Percentiles rank a stretch among this genome's conserved stretches.
These are phyloP conservation scores for Calonectria pteridis DNA, from an alignment of 2,329 filamentous ascomycete genomes.

Conservation along the genomic window DNA sequence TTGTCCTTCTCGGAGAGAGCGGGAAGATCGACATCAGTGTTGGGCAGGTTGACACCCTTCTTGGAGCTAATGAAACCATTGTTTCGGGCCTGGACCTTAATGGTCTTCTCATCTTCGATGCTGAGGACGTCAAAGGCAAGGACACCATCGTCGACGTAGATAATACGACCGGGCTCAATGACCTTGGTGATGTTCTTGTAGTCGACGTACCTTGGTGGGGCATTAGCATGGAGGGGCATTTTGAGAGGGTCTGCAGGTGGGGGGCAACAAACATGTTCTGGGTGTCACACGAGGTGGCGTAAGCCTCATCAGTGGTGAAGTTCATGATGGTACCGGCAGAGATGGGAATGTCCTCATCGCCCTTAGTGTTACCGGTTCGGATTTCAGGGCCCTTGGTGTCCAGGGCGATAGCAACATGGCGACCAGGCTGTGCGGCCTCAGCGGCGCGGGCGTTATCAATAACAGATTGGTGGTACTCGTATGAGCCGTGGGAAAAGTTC, in stretches of 20 bases:
- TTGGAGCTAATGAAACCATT: conserved; percentile 98
- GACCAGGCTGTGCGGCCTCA: conserved; percentile 81
- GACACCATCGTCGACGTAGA: conserved; percentile 99
- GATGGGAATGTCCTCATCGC: conserved; percentile 91
- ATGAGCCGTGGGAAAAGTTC: conserved; percentile 89
- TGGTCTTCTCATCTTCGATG: conserved; percentile 88
- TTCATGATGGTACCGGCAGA: conserved; percentile 86
- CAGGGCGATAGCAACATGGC: conserved; percentile 95
- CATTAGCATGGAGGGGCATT: conserved; percentile 20
- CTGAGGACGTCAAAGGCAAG: conserved; percentile 94
- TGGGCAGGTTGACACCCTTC: conserved; percentile 99
- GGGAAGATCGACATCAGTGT: conserved; percentile 98
- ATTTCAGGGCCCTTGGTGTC: conserved; percentile 76
- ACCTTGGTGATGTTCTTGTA: conserved; percentile 99
- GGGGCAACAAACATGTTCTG: conserved; percentile 86
- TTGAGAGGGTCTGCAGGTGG: not conserved
- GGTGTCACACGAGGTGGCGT: conserved; percentile 85
- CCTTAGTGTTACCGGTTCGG: conserved; percentile 76
- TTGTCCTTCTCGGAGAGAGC: conserved; percentile 99
- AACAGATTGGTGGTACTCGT: conserved; percentile 98
- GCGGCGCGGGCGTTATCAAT: conserved; percentile 95
- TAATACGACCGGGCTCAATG: conserved; percentile 88
- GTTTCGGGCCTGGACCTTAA: conserved; percentile 91
- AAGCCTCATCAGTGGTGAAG: conserved; percentile 96
- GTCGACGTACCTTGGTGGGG: conserved; percentile 83